Evolutionary conservation across 345 rosid species (phyloP), one percentile per base, ranked within the genome.

Genomic region (Punica granatum): DNA sequence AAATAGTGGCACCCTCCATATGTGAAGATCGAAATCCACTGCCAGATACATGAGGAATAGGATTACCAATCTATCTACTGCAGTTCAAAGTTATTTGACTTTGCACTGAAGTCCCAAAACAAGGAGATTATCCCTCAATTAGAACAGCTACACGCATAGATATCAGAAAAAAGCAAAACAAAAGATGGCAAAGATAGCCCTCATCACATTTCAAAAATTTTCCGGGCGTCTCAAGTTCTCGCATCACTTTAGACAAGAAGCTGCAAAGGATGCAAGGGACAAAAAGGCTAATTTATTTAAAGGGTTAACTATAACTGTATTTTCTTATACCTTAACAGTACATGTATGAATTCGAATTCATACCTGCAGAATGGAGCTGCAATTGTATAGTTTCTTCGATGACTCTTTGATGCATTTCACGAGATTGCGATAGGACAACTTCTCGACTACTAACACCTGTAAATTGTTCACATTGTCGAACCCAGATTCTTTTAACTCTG

Each of bases 331-430:
- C 41, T 37, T 11, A 37, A 4, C 5, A 37, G 11, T 37, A 37
- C 5, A 37, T 37, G 41, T 60, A 18, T 31, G 25, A 9, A 60
- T 60, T 12, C 21, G 6, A 64, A 33, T 67, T 28, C 71, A 68
- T 80, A 91, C 97, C 95, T 94, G 85, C 64, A 94, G 78, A 78
- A 91, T 86, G 72, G 85, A 87, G 77, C 76, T 84, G 79, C 95
- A 91, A 67, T 80, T 74, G 44, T 49, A 69, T 73, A 70, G 73
- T 77, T 86, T 85, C 73, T 73, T 82, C 58, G 97, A 86, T 73
- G 79, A 60, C 66, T 67, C 75, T 33, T 72, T 82, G 73, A 69
- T 68, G 39, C 78, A 71, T 61, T 80, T 88, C 48, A 94, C 82
- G 43, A 77, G 82, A 82, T 91, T 84, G 69, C 74, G 84, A 74